Percentiles rank a stretch among this genome's conserved stretches.
These are phyloP conservation scores for Rhizopus stolonifer DNA, from an alignment of 371 early-diverging fungal species.

Conservation along the genomic window DNA sequence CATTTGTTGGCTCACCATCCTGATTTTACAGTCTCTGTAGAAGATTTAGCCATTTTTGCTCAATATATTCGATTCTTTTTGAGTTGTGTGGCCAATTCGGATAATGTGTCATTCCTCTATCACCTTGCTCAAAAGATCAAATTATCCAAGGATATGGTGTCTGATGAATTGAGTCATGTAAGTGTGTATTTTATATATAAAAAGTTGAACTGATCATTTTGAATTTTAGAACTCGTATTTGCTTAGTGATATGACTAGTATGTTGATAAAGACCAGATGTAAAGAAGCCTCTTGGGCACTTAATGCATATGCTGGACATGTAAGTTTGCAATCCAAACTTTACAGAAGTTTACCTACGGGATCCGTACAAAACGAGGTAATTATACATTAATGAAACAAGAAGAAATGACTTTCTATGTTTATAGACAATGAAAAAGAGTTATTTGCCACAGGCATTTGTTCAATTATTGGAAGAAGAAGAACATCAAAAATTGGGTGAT, in stretches of 20 bases:
- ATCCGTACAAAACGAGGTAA: conserved; percentile 48
- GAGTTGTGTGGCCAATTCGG: conserved; percentile 71
- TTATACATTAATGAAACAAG: too few species aligned
- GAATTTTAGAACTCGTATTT: conserved; percentile 70
- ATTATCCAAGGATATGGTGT: conserved; percentile 63
- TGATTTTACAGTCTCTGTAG: conserved; percentile 68
- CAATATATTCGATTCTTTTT: conserved; percentile 85
- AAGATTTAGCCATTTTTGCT: conserved; percentile 52
- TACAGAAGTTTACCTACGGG: conserved; percentile 44
- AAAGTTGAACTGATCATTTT: background rate
- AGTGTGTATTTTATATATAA: background rate
- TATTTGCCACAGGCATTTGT: too few species aligned
- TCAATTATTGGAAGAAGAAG: too few species aligned
- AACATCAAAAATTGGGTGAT: too few species aligned
- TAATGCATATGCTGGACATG: conserved; percentile 63
- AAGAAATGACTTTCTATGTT: too few species aligned
- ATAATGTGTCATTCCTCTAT: conserved; percentile 84
- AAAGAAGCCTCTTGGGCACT: conserved; percentile 70
- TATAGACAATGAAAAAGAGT: too few species aligned
- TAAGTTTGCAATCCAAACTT: conserved; percentile 63
- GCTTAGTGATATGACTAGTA: conserved; percentile 79
- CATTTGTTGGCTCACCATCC: conserved; percentile 90
- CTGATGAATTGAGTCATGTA: conserved; percentile 53
- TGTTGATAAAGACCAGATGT: conserved; percentile 72
- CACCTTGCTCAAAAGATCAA: conserved; percentile 78